Evolutionary conservation across 1,139 yeast genomes (phyloP), one percentile per base, ranked within the genome.

Genomic region (Magnusiomyces fungicola): DNA sequence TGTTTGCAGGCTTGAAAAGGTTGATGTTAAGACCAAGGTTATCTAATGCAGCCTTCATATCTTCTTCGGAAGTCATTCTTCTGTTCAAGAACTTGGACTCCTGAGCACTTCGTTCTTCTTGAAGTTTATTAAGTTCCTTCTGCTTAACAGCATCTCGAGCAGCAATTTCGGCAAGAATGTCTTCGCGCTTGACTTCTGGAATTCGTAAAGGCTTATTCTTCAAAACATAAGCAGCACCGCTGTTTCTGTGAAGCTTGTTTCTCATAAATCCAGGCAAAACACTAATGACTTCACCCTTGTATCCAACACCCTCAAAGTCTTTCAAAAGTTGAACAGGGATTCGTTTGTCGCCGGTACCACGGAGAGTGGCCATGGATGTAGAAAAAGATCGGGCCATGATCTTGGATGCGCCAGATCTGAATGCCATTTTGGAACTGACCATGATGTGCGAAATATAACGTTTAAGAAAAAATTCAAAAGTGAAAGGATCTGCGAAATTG

Each of bases 221-320:
- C 36, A 77, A 64, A 30, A 84, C 73, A 61, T 84, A 85, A 36
- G 79, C 77, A 2, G 96, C 96, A 45, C 86, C 84, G 58, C 85
- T 81, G 54, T 71, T 61, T 47, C 78, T 77, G 60, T 88, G 88
- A 51, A 89, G 74, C 59, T 71, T 78, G 68, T 85, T 86, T 64
- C 92, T 78, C 96, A 89, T 89, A 53, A 78, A 73, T 18, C 92
- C 86, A 32, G 95, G 87, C 53, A 79, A 75, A n/a, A 88, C 96
- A 38, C 76, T 70, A 24, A 85, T 75, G 43, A 89, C 73, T 68
- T 89, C 84, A 27, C 96, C 96, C 46, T 65, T 64, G 39, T 68
- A 70, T n/a, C 87, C 88, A 16, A 70, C 63, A 10, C 74, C 75
- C 36, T 80, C 77, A 61, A 81, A 75, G 60, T 85, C 86, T 59